These are phyloP conservation scores for Coemansia sp. DNA, from an alignment of 192 early-diverging fungal species.

Conservation along the genomic window DNA sequence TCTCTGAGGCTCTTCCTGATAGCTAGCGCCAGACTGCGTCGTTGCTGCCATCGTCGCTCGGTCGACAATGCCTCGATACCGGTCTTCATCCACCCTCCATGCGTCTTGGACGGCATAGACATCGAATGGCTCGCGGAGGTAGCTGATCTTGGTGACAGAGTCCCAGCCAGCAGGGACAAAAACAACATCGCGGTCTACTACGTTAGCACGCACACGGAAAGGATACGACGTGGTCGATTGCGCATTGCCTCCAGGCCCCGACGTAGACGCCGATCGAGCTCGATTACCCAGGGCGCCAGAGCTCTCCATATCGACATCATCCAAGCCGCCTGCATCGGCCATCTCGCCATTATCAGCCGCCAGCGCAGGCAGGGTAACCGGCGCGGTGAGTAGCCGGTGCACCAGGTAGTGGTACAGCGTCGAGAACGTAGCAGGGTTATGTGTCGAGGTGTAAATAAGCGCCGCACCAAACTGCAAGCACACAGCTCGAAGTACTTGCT, in stretches of 20 bases:
- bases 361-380: slow-evolving; percentile 21
- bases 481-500: slow-evolving; percentile 86
- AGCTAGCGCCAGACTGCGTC: neutral
- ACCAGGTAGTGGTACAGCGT: slow-evolving; percentile 82
- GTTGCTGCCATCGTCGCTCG: slow-evolving; percentile 15
- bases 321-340: slow-evolving; percentile 10
- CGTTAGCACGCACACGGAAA: slow-evolving; percentile 72
- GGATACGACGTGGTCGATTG: slow-evolving; percentile 41
- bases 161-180: slow-evolving; percentile 95
- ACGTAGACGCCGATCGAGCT: slow-evolving; percentile 1
- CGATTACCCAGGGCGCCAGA: slow-evolving; percentile 2
- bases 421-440: slow-evolving; percentile 74
- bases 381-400: slow-evolving; percentile 63
- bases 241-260: neutral
- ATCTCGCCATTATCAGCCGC: slow-evolving; percentile 5
- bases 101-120: slow-evolving; percentile 63
- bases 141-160: slow-evolving; percentile 83
- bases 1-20: neutral
- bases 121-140: slow-evolving; percentile 75
- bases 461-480: slow-evolving; percentile 90
- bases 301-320: neutral
- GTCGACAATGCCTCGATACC: slow-evolving; percentile 36
- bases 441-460: slow-evolving; percentile 87
- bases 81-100: slow-evolving; percentile 63
- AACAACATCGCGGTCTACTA: slow-evolving; percentile 86